phyloP scores from a whole-genome alignment of 148 eudicot species.

The Camellia sinensis region DNA sequence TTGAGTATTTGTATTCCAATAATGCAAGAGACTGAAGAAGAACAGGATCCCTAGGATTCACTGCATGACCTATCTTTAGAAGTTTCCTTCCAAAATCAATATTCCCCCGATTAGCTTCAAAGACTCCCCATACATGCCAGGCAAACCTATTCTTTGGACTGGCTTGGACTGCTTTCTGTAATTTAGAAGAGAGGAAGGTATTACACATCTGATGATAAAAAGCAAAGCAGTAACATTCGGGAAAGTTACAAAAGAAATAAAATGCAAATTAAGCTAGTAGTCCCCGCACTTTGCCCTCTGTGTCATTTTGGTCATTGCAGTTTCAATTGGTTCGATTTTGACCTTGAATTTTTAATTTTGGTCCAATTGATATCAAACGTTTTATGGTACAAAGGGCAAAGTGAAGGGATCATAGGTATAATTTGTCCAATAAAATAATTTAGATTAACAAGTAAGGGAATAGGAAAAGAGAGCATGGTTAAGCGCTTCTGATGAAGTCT shows the following conservation, averaged over 20 bases:
- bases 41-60: constrained; percentile 96
- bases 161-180: constrained; percentile 87
- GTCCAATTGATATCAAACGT: no score
- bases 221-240: background rate
- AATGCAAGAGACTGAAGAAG: constrained; percentile 90
- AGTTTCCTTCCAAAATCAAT: constrained; percentile 70
- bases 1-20: constrained; percentile 70
- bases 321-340: no score
- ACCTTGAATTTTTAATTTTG: no score
- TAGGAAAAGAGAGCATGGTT: no score
- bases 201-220: background rate
- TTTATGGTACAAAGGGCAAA: no score
- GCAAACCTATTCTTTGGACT: constrained; percentile 99
- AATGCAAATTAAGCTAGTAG: no score
- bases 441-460: no score
- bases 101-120: constrained; percentile 71
- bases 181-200: background rate
- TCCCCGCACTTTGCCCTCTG: no score
- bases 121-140: constrained; percentile 98
- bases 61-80: constrained; percentile 77
- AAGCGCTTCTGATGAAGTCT: no score
- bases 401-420: no score
- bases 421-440: no score
- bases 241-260: background rate
- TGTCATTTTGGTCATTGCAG: no score